Base-by-base conservation (phyloP, 176 grass and related monocot genomes). In the Alloteropsis semialata region DNA sequence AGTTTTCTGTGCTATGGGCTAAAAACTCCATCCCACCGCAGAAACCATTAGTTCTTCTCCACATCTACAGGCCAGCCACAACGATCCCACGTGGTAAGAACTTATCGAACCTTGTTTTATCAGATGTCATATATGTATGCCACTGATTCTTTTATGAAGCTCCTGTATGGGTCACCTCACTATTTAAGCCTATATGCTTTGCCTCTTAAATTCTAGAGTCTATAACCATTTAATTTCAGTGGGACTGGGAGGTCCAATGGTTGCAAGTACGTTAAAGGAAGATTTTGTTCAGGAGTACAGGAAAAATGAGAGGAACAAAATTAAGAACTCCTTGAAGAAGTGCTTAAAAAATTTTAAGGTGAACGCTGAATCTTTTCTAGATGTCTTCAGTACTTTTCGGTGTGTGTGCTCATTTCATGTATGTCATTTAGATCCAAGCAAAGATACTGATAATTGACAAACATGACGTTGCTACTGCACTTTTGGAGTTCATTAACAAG, bases 211-310 rank as follows among this genome's bases (percentile, higher is more conserved):
- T 76, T 55, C 24, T 74, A 74, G 44, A 74, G 66, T 55, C 24
- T 65, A 36, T 75, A 75, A n/a, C 69, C n/a, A 74, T 83, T 49
- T 64, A 5, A 76, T 84, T 84, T 73, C 61, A 84, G 82, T 42
- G 48, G n/a, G 24, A 45, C 16, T 70, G 39, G 67, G 60, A 25
- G 61, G 60, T 84, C 8, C 62, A 44, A 2, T 76, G 37, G 19
- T 54, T 32, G 34, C 33, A 36, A 68, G 49, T 27, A 57, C 7
- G 19, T 34, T 84, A 39, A 76, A 13, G 29, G 49, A 76, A 44
- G 27, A 77, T 18, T 1, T 42, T 76, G 72, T 76, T 45, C 22
- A 18, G 0, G 14, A 10, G 5, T 75, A 68, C 61, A 19, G 18
- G 19, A 17, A 44, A 57, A 68, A 34, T 7, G 25, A 0, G 13